These are phyloP conservation scores for Conoideocrella luteorostrata DNA, from an alignment of 2,329 filamentous ascomycete genomes.

Conservation along the genomic window DNA sequence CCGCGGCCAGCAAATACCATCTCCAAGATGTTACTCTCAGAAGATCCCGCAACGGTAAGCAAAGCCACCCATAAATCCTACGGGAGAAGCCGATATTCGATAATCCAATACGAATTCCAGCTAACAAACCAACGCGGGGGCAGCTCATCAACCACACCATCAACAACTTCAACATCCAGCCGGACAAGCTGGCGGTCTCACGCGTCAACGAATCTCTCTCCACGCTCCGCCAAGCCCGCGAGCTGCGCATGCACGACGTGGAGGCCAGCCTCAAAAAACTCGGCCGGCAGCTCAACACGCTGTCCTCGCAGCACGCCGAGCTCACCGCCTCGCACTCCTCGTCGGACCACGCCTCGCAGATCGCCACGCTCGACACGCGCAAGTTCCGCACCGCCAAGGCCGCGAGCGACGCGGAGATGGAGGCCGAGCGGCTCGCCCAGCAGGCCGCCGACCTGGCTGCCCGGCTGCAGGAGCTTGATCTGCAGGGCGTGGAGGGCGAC, in stretches of 20 bases:
- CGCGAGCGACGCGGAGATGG: slow-evolving; percentile 81
- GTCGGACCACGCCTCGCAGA: slow-evolving; percentile 73
- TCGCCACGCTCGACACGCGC: slow-evolving; percentile 80
- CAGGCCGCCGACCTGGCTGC: slow-evolving; percentile 71
- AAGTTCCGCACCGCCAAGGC: slow-evolving; percentile 95
- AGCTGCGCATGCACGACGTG: slow-evolving; percentile 66
- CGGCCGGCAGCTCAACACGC: slow-evolving; percentile 66
- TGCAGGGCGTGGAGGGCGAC: slow-evolving; percentile 75
- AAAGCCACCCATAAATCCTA: neutral
- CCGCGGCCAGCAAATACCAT: neutral
- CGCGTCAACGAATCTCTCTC: slow-evolving; percentile 80
- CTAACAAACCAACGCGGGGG: neutral
- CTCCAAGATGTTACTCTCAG: slow-evolving; percentile 81
- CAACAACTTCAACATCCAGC: slow-evolving; percentile 88
- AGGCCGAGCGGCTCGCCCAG: slow-evolving; percentile 82
- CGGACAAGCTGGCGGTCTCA: slow-evolving; percentile 76
- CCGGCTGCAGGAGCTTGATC: slow-evolving; percentile 73
- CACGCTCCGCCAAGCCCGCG: slow-evolving; percentile 77
- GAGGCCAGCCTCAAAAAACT: slow-evolving; percentile 64
- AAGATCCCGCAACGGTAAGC: slow-evolving; percentile 78
- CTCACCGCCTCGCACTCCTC: slow-evolving; percentile 69
- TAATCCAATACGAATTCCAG: neutral
- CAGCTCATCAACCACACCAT: slow-evolving; percentile 68
- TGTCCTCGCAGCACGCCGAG: slow-evolving; percentile 71
- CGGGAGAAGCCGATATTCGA: slow-evolving; percentile 1